A percentile compares a stretch with the other conserved stretches of the same genome.
Evolutionary conservation across 192 early-diverging fungal genomes (phyloP).

Genomic region (Dissophora globulifera): DNA sequence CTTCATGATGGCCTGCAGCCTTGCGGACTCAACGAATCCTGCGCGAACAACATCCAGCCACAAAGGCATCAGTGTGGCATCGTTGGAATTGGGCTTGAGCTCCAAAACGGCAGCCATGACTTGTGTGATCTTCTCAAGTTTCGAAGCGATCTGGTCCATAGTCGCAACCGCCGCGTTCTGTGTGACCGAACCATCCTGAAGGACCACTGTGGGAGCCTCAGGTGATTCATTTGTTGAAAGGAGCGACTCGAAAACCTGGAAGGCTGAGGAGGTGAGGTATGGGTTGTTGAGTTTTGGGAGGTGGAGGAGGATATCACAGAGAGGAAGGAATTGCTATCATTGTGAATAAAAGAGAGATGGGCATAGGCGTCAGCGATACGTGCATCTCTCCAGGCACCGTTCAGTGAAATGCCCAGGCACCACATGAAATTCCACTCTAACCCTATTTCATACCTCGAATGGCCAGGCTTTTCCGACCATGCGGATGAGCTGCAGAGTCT

Average conservation of each 20-base stretch:
- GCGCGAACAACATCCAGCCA: conserved; percentile 87
- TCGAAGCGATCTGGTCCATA: conserved; percentile 50
- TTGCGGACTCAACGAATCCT: conserved; percentile 77
- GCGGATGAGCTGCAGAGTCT: conserved; percentile 48
- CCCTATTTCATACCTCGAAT: conserved; percentile 30
- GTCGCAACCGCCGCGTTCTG: conserved; percentile 25
- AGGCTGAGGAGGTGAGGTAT: conserved; percentile 80
- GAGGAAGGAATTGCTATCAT: conserved; percentile 62
- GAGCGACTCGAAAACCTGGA: conserved; percentile 75
- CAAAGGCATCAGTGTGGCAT: conserved; percentile 80
- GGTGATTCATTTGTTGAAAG: conserved; percentile 57
- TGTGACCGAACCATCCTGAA: conserved; percentile 17
- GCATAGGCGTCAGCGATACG: no score
- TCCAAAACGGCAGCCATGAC: conserved; percentile 70
- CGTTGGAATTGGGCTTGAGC: conserved; percentile 86
- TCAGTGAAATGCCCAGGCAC: no score
- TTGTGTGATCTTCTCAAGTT: conserved; percentile 63
- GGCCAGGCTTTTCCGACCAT: conserved; percentile 55
- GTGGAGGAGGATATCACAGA: conserved; percentile 80
- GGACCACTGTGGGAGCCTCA: conserved; percentile 36
- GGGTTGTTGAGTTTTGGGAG: conserved; percentile 84
- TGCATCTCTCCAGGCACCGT: no score
- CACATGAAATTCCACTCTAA: no score
- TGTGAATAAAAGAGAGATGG: neutral
- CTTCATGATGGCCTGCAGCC: conserved; percentile 34